These are phyloP conservation scores for Teratosphaeria nubilosa DNA, from an alignment of 2,329 filamentous ascomycete species.

Conservation along the genomic window DNA sequence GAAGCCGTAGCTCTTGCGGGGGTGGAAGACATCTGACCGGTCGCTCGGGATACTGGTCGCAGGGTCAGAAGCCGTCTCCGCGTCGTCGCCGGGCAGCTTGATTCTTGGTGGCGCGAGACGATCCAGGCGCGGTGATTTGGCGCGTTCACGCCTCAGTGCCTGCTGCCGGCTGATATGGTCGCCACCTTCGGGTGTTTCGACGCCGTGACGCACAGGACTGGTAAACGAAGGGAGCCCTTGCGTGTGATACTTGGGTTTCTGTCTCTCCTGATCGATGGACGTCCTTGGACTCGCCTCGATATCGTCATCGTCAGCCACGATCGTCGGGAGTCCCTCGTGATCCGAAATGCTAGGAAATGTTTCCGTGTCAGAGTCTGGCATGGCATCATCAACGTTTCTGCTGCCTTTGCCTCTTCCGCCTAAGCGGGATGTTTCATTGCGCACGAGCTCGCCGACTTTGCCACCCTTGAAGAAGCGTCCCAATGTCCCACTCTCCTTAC, in stretches of 20 bases:
- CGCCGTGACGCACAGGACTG: constrained; percentile 28
- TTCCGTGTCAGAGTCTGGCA: constrained; percentile 35
- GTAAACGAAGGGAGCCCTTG: constrained; percentile 43
- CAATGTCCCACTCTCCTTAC: constrained; percentile 44
- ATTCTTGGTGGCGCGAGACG: constrained; percentile 42
- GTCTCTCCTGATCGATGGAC: constrained; percentile 24
- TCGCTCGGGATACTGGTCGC: constrained; percentile 6
- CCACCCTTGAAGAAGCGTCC: constrained; percentile 67
- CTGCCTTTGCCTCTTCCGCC: constrained; percentile 45
- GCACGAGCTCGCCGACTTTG: constrained; percentile 62
- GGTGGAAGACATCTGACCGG: constrained; percentile 9
- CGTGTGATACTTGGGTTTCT: constrained; percentile 32
- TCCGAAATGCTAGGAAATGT: constrained; percentile 39
- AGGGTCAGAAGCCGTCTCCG: constrained; percentile 18
- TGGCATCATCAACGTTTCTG: constrained; percentile 9
- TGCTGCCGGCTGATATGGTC: constrained; percentile 37
- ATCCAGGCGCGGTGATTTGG: constrained; percentile 34
- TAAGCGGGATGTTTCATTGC: constrained; percentile 52
- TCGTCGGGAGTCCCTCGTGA: constrained; percentile 16
- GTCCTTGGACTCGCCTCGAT: constrained; percentile 28
- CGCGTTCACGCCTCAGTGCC: constrained; percentile 27
- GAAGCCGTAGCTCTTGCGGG: constrained; percentile 17
- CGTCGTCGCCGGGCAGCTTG: constrained; percentile 30
- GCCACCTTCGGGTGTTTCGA: constrained; percentile 9
- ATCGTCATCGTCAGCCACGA: constrained; percentile 10